A percentile compares a stretch with the other conserved stretches of the same genome.
phyloP scores from a whole-genome alignment of 2,329 filamentous ascomycete genomes.

The Sclerotinia sclerotiorum region DNA sequence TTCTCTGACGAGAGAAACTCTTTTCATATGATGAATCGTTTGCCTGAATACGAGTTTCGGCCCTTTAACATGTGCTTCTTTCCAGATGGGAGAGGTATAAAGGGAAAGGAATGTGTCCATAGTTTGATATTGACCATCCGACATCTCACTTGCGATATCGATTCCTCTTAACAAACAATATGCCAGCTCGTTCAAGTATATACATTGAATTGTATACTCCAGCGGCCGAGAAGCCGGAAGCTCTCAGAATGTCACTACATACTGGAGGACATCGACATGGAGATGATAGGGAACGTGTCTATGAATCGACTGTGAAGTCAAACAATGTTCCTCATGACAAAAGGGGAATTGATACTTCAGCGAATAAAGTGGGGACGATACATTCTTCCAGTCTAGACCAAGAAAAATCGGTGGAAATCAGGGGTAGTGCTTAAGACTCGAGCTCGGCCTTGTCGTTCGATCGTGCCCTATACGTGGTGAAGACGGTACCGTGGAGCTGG shows the following conservation, averaged over 20 bases:
- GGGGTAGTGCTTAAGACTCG: not conserved
- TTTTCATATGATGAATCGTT: not conserved
- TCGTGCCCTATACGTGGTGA: not conserved
- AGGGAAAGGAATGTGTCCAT: not conserved
- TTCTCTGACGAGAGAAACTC: constrained; percentile 18
- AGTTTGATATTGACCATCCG: not conserved
- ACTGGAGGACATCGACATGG: constrained; percentile 15
- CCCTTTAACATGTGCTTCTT: not conserved
- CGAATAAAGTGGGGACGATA: not conserved
- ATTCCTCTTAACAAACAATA: not conserved
- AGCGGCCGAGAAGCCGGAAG: constrained; percentile 17
- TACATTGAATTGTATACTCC: constrained; percentile 20
- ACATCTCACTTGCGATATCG: not conserved
- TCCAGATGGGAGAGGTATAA: constrained; percentile 1
- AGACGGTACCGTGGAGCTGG: not conserved
- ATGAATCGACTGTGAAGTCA: not conserved
- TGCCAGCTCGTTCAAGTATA: constrained; percentile 22
- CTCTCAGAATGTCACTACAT: constrained; percentile 19
- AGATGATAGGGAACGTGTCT: not conserved
- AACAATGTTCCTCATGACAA: not conserved
- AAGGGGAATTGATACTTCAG: not conserved
- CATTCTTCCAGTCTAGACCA: not conserved
- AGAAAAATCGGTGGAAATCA: not conserved
- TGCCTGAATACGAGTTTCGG: constrained; percentile 10
- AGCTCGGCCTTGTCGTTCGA: not conserved